Base-by-base conservation (phyloP, 306 rosid species). In the Cucurbita ficifolia region DNA sequence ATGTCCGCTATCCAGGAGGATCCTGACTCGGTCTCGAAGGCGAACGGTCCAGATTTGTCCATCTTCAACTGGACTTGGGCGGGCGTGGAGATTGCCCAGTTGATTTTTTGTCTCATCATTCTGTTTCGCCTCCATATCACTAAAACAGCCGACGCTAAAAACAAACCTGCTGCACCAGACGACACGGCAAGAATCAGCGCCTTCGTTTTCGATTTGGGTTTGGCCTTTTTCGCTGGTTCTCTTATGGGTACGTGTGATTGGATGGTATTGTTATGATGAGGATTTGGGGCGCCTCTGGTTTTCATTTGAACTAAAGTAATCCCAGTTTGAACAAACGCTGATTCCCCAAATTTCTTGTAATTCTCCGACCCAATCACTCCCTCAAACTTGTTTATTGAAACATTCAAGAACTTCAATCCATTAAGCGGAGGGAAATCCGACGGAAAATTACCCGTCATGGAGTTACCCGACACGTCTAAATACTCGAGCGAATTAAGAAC, bases 21-120 rank as follows among this genome's bases (percentile, higher is more conserved):
- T 0, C 99, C 99, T 2, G 99, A 94, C 75, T 89, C 97, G 0
- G 97, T 94, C 76, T 88, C 99, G 70, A 94, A 94, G 0, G 83
- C 83, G 78, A 94, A 94, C 58, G 99, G 97, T 9, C 99, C 99
- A 0, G 96, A 91, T 82, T 85, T 90, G 76, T 90, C 98, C 76
- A 84, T 52, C 84, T 84, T 87, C 55, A 87, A 69, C 2, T 62
- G 78, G 9, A 71, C 4, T 58, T 84, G 87, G 52, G 82, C 80
- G 16, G 99, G 97, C 57, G 81, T 89, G 4, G 99, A 94, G n/a
- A 94, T 94, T 38, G 96, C 96, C 99, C 99, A 91, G 59, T 88
- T 91, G 84, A 70, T 90, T 78, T 74, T 89, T 29, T 60, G n/a
- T 42, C 6, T 69, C 42, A 48, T 85, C 8, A 81, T 3, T 74